Evolutionary conservation across 345 rosid species (phyloP).

Genomic region (Schrenkiella parvula): DNA sequence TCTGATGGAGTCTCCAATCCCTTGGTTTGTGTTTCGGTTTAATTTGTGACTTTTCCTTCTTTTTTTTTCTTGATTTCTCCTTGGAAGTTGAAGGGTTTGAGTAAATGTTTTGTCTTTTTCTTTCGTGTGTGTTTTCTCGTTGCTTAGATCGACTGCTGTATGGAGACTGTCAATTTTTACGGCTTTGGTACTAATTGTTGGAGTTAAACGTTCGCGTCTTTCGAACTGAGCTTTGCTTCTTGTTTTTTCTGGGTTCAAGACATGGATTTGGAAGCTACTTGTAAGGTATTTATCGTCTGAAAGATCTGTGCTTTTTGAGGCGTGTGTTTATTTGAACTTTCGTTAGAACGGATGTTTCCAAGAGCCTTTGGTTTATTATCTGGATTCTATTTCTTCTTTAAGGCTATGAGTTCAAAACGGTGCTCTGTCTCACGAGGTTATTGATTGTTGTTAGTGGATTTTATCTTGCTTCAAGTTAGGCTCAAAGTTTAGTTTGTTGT

Average conservation of each 20-base stretch:
- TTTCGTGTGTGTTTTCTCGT: background rate
- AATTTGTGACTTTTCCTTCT: background rate
- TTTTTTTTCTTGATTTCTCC: background rate
- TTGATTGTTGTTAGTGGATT: background rate
- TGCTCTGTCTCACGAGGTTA: background rate
- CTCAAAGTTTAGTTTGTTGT: background rate
- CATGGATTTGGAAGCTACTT: conserved; percentile 78
- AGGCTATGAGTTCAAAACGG: background rate
- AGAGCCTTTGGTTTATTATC: background rate
- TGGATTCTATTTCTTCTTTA: background rate
- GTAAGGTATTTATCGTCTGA: conserved; percentile 54
- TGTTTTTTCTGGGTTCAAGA: conserved; percentile 19
- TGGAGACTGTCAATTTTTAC: conserved; percentile 17
- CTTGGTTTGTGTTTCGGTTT: conserved; percentile 20
- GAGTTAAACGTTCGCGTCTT: conserved; percentile 24
- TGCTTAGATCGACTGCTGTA: conserved; percentile 44
- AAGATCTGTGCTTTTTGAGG: background rate
- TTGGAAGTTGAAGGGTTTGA: conserved; percentile 16
- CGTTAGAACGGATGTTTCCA: background rate
- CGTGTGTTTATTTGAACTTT: conserved; percentile 2
- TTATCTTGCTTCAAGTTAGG: background rate
- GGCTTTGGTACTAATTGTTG: conserved; percentile 28
- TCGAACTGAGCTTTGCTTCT: conserved; percentile 26
- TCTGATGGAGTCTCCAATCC: conserved; percentile 12
- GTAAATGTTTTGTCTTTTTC: background rate